Percentiles rank a stretch among this genome's conserved stretches.
Evolutionary conservation across 768 basidiomycete species (phyloP).

Genomic region (Clitopilus passeckerianus): DNA sequence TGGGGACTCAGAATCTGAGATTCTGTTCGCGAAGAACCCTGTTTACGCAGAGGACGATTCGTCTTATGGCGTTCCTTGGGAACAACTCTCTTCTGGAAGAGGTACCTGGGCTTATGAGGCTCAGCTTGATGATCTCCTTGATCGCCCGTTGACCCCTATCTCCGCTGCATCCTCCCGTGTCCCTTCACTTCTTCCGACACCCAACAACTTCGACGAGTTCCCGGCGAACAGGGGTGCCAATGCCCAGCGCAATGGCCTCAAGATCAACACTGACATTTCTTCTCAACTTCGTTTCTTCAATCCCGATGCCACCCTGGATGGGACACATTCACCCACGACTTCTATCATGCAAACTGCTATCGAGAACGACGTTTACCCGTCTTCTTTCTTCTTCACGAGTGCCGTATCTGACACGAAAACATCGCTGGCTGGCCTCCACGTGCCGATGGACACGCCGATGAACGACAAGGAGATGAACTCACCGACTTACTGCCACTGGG

Average conservation of each 20-base stretch:
- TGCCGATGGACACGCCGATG: conserved; percentile 22
- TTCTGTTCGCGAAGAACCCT: conserved; percentile 37
- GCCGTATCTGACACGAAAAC: conserved; percentile 33
- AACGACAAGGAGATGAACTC: conserved; percentile 54
- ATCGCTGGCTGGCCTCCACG: conserved; percentile 21
- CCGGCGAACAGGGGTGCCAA: conserved; percentile 31
- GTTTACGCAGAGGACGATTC: conserved; percentile 23
- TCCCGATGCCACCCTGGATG: conserved; percentile 34
- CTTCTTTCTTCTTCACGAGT: conserved; percentile 49
- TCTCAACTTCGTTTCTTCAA: conserved; percentile 40
- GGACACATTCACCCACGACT: conserved; percentile 44
- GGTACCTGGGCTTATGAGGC: conserved; percentile 56
- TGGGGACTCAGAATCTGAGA: conserved; percentile 47
- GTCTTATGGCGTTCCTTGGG: conserved; percentile 37
- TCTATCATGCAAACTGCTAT: conserved; percentile 75
- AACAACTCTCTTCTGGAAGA: conserved; percentile 38
- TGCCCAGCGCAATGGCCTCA: conserved; percentile 39
- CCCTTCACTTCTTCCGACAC: conserved; percentile 54
- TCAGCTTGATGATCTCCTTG: conserved; percentile 27
- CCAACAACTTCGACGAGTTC: conserved; percentile 42
- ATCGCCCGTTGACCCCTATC: conserved; percentile 41
- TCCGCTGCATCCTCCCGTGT: conserved; percentile 33
- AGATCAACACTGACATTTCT: conserved; percentile 53
- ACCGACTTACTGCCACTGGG: conserved; percentile 37
- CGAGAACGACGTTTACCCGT: conserved; percentile 57